phyloP scores from a whole-genome alignment of 495 filamentous ascomycete species.

The Neurospora sp. region DNA sequence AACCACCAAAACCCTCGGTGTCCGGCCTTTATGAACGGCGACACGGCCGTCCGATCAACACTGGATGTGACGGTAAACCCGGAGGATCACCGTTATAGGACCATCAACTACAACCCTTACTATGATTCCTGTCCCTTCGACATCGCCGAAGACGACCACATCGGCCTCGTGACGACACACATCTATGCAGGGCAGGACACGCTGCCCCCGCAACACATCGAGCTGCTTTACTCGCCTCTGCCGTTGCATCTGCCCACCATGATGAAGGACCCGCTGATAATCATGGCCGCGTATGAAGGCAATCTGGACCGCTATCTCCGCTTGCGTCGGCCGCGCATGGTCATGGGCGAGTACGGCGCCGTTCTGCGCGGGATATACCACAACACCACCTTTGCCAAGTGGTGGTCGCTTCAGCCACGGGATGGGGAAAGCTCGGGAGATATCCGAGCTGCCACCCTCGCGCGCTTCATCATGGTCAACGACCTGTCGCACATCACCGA shows the following conservation, averaged over 20 bases:
- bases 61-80: conserved; percentile 1
- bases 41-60: conserved; percentile 6
- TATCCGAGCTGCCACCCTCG: not conserved
- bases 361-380: conserved; percentile 8
- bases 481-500: not conserved
- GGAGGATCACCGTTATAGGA: not conserved
- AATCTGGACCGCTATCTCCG: conserved; percentile 10
- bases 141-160: conserved; percentile 7
- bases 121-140: not conserved
- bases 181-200: not conserved
- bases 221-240: conserved; percentile 4
- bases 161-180: not conserved
- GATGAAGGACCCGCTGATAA: conserved; percentile 8
- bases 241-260: conserved; percentile 6
- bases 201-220: not conserved
- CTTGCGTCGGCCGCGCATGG: conserved; percentile 4
- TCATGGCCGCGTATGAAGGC: conserved; percentile 12
- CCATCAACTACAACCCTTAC: too few relatives aligned
- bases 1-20: not conserved
- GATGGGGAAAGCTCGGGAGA: not conserved
- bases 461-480: not conserved
- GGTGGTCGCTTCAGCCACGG: not conserved
- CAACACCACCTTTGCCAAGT: conserved; percentile 7
- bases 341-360: not conserved
- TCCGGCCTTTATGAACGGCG: conserved; percentile 9